Base-by-base conservation (phyloP, 768 basidiomycete genomes). In the Leccinum fibrillosum region DNA sequence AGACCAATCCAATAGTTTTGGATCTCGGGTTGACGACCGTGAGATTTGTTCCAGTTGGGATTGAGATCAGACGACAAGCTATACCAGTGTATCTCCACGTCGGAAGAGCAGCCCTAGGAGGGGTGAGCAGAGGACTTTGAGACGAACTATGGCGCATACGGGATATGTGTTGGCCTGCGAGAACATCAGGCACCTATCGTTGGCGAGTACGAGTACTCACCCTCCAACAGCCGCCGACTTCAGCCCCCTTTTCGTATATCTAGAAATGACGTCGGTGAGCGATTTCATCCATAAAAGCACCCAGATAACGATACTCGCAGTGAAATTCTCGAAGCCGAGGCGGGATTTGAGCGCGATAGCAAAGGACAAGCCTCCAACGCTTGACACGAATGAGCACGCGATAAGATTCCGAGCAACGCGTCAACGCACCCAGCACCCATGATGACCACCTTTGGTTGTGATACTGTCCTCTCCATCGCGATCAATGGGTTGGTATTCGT, bases 141-240 rank as follows among this genome's bases (percentile, higher is more conserved):
- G 13, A 44, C 17, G 30, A 49, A 6, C n/a, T 2, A 11, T 28
- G 48, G 2, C n/a, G 39, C 63, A 44, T 64, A 62, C 68, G 19
- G 67, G 66, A 34, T 71, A 70, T 37, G 66, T 64, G 47, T 70
- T 74, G 4, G 59, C 72, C 72, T 75, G 55, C n/a, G 45, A 23
- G n/a, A 47, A 53, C 30, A 59, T 62, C 52, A 62, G 35, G 19
- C 1, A 25, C 2, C 17, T 11, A 19, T 19, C 15, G 1, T n/a
- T 50, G 19, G 45, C 15, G 47, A 48, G 2, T 25, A 25, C 58
- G 12, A 52, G 10, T 32, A 72, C 80, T 60, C 56, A 83, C 81
- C 59, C 80, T 72, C 81, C 82, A 83, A 30, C 80, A 80, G 37
- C 82, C 81, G 10, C 82, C 82, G 17, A 82, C 73, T 37, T 77